Evolutionary conservation across 2,329 filamentous ascomycete genomes (phyloP), one percentile per base, ranked within the genome.

Genomic region (Podosphaera aphanis): DNA sequence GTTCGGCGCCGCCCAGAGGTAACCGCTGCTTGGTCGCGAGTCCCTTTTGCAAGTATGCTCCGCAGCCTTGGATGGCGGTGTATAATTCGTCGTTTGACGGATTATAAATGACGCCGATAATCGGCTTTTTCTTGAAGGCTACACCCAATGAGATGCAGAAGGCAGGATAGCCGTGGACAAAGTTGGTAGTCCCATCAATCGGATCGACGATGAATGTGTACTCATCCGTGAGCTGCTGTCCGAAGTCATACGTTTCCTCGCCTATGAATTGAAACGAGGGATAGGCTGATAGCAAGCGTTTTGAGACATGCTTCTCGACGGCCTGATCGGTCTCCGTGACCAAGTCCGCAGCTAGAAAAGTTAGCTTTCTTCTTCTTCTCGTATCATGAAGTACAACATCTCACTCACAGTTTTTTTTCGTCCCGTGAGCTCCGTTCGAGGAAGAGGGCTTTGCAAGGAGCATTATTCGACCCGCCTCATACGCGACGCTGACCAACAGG

Each of bases 121-220:
- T 65, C 19, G 82, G 79, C 10, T 59, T 56, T 50, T 70, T 70
- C 55, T 70, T 62, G 49, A 84, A 62, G 38, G 77, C 70, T 47
- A 88, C 68, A 40, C 81, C 82, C 29, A 88, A 73, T 10, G 79
- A 83, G 62, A 86, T 77, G 63, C 76, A 82, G 50, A 82, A 79
- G 55, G 74, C 70, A 3, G 79, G 79, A 62, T 83, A 79, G 18
- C 70, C 71, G 62, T 86, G 82, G 41, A 86, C 71, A 57, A 88
- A 85, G 67, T 86, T 86, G 44, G 78, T 83, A 5, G 74, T 85
- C 56, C 79, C 82, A 62, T 88, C 82, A 54, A 88, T 85, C 39
- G 82, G 82, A 59, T 88, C 82, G 52, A 82, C 77, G 56, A 86
- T 71, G 62, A 86, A 86, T 38, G 82, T 88, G 1, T 82, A 81